These are phyloP conservation scores for Pulveroboletus sp. DNA, from an alignment of 768 basidiomycete species.

Conservation along the genomic window DNA sequence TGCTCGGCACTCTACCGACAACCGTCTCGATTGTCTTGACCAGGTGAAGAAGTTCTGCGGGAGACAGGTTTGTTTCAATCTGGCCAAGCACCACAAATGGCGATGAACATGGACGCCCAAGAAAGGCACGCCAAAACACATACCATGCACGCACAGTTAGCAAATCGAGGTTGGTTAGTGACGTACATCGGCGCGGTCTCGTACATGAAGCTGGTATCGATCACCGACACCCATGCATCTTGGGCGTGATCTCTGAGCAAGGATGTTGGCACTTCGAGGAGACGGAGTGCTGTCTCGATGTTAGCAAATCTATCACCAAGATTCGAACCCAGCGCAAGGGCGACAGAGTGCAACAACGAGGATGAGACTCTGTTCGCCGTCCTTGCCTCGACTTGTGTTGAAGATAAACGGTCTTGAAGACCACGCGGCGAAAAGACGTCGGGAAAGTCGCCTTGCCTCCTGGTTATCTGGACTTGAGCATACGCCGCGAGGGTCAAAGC, in stretches of 20 bases:
- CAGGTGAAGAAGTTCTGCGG: constrained; percentile 52
- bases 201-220: too few relatives aligned
- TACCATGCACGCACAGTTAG: constrained; percentile 91
- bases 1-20: constrained; percentile 75
- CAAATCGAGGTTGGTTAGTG: constrained; percentile 80
- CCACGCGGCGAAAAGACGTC: neutral
- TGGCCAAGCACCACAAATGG: neutral
- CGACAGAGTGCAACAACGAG: constrained; percentile 36
- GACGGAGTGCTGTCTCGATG: constrained; percentile 70
- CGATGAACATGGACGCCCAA: neutral
- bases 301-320: constrained; percentile 82
- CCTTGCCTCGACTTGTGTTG: neutral
- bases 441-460: constrained; percentile 38
- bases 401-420: neutral
- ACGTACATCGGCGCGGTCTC: constrained; percentile 91
- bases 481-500: constrained; percentile 65
- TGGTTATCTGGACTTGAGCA: constrained; percentile 57
- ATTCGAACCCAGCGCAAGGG: constrained; percentile 86
- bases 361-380: too few relatives aligned
- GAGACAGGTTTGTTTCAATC: constrained; percentile 72
- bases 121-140: constrained; percentile 24
- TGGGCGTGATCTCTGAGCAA: constrained; percentile 19
- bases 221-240: too few relatives aligned
- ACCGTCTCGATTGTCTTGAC: constrained; percentile 69
- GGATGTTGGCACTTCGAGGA: constrained; percentile 52